These are phyloP conservation scores for Hirschfeldia incana DNA, from an alignment of 345 rosid genomes.

Conservation along the genomic window DNA sequence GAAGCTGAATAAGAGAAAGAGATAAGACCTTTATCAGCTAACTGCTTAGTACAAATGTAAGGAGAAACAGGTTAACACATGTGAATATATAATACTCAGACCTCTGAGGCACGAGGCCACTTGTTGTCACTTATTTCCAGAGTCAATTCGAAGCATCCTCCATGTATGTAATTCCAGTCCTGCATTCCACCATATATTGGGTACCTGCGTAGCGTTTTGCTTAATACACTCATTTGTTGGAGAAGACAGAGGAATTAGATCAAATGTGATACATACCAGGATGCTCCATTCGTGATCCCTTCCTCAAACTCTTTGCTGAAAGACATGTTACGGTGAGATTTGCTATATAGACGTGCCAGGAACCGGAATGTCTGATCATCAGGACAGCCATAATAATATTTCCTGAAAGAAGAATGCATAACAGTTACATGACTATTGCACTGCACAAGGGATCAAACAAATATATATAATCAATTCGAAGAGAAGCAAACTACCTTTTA, in stretches of 20 bases:
- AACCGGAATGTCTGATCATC: conserved; percentile 84
- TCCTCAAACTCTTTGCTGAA: conserved; percentile 81
- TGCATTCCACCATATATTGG: conserved; percentile 99
- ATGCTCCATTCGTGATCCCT: conserved; percentile 96
- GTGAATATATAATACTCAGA: conserved; percentile 34
- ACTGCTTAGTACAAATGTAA: conserved; percentile 2
- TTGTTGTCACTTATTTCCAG: conserved; percentile 89
- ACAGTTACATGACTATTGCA: conserved; percentile 13
- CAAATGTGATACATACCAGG: conserved; percentile 68
- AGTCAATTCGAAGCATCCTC: conserved; percentile 95
- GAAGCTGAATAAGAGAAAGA: conserved; percentile 54
- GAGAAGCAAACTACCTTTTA: conserved; percentile 55
- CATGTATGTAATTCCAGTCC: conserved; percentile 97
- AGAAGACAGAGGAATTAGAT: conserved; percentile 6
- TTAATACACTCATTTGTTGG: conserved; percentile 10
- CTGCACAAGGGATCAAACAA: neutral
- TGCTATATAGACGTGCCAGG: conserved; percentile 80
- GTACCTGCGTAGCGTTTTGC: conserved; percentile 61
- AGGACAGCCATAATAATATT: conserved; percentile 76
- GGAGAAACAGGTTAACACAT: conserved; percentile 13
- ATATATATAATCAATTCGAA: too few relatives aligned
- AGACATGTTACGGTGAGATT: conserved; percentile 87
- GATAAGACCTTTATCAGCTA: conserved; percentile 21
- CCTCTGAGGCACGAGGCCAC: conserved; percentile 93
- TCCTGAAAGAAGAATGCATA: conserved; percentile 52